Base-by-base conservation (phyloP, 257 asterid species). In the Fraxinus americana region DNA sequence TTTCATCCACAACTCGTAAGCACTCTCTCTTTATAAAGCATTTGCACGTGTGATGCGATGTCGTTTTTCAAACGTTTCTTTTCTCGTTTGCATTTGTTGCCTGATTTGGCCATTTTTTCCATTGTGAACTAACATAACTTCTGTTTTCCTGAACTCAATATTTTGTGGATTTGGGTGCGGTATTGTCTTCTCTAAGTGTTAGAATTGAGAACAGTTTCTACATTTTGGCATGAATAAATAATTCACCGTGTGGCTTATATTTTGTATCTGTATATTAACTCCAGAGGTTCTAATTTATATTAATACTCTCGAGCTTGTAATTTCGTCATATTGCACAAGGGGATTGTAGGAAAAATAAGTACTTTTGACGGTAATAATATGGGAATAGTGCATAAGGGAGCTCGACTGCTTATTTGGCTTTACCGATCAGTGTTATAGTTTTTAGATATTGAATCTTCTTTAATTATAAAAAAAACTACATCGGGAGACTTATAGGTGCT, bases 1-100 rank as follows among this genome's bases (percentile, higher is more conserved):
- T 59, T 57, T 59, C 73, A 68, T 76, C 83, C 76, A 30, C 79
- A 19, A 16, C 19, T 79, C 59, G 89, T 83, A 86, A 83, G 87
- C 14, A 23, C 23, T 38, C 68, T 30, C 38, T n/a, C 21, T 16
- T 5, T 25, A 1, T 38, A 38, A 38, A 38, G 45, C 13, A 39
- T 35, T 13, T 69, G 61, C 6, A 14, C 7, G 66, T n/a, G n/a
- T 25, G 67, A 19, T 16, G 23, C n/a, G 70, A 17, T 45, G 80
- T 74, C 2, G 54, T 72, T 63, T 57, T n/a, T 5, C 65, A 54
- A 17, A 41, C 10, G 54, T 45, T 45, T 45, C 19, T 45, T 12
- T 45, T 45, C 54, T 45, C n/a, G 54, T 7, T 45, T 13, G 54
- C 54, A 45, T 12, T 45, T 3, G 52, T 45, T 45, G 5, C 52